Evolutionary conservation across 176 grass and related monocot genomes (phyloP), one percentile per base, ranked within the genome.

Genomic region (Hordeum marinum): DNA sequence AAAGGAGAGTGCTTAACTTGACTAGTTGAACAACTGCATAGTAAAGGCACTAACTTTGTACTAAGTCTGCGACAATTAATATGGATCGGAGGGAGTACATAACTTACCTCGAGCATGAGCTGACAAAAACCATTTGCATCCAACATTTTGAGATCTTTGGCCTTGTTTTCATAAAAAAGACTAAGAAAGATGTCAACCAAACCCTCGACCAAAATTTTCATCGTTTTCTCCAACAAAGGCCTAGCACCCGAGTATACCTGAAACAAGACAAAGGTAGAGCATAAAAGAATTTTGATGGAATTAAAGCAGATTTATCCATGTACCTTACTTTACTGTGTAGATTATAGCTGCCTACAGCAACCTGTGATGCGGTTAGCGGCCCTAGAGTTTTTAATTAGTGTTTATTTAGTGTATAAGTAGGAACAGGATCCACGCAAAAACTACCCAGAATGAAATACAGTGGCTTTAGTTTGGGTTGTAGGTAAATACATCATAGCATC

Each of bases 91-190:
- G 45, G 45, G 45, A 48, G 45, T 50, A 78, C 87, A 83, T 72
- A 54, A 72, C 39, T 81, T 81, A 96, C 97, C 97, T 99, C 97
- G 73, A 99, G 91, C 91, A 94, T 94, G 65, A 99, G 88, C 80
- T 99, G 97, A 88, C 92, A 99, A 88, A 99, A 99, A 83, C 97
- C 97, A 68, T 92, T 96, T 31, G 92, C 75, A 76, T 96, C 97
- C 59, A 96, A 85, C 48, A 83, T 70, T 85, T 87, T 99, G 26
- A 99, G 85, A 69, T 89, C 94, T 86, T 91, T 96, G 80, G 84
- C 86, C 85, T 92, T 96, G 74, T 92, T 92, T 82, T 96, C 97
- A 86, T 99, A 88, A 68, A 99, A 99, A 92, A 96, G 81, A 86
- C 94, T 92, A 42, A 94, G 90, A 79, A 92, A 99, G 71, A 91